A percentile compares a stretch with the other conserved stretches of the same genome.
Evolutionary conservation across 306 rosid species (phyloP).

Genomic region (Boehmeria nivea): DNA sequence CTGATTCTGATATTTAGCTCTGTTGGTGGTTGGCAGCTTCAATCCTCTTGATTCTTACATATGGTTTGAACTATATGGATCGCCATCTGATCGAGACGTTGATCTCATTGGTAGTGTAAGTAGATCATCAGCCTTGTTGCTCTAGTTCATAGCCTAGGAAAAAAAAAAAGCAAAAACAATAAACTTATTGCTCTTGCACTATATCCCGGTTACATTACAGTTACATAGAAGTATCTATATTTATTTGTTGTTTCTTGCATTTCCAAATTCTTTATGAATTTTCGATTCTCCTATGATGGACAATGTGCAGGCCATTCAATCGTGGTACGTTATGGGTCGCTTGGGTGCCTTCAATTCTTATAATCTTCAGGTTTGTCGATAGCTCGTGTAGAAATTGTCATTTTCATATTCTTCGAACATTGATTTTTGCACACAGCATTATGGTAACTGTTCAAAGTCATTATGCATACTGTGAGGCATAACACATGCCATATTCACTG

Average conservation of each 20-base stretch:
- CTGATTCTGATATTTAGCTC: background rate
- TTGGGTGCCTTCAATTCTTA: conserved; percentile 86
- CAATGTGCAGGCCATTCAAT: conserved; percentile 68
- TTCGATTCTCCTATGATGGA: background rate
- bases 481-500: too few species aligned
- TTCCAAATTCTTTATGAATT: background rate
- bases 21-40: conserved; percentile 53
- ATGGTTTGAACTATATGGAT: conserved; percentile 85
- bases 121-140: conserved; percentile 15
- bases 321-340: conserved; percentile 97
- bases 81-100: conserved; percentile 73
- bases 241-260: background rate
- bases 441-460: too few species aligned
- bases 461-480: background rate
- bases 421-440: background rate
- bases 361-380: conserved; percentile 68
- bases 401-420: background rate
- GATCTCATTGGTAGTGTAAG: conserved; percentile 79
- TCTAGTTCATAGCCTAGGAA: background rate
- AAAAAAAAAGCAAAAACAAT: too few species aligned
- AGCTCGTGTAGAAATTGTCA: background rate
- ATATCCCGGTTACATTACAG: too few species aligned
- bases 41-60: conserved; percentile 79
- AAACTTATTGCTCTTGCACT: too few species aligned
- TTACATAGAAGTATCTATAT: too few species aligned